Conservation (phyloP, 768 basidiomycete species). For the Leccinum disarticulatum region DNA sequence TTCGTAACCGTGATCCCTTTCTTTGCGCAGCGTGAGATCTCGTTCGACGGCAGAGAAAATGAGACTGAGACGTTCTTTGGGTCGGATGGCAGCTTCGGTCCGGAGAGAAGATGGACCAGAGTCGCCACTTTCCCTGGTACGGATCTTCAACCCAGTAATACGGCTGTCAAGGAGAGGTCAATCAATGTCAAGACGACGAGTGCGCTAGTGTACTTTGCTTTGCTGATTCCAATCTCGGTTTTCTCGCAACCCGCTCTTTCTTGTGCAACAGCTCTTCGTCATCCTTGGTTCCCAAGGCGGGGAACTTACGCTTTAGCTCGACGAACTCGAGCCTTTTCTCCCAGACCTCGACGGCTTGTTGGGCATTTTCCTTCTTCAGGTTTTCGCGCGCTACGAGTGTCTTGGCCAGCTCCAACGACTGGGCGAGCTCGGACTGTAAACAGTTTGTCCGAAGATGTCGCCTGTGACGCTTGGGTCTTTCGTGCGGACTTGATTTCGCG, state of each 20-base stretch:
- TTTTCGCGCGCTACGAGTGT: conserved; percentile 70
- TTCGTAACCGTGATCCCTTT: conserved; percentile 81
- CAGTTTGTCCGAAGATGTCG: conserved; percentile 86
- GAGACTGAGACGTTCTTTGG: conserved; percentile 61
- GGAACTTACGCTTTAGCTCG: conserved; percentile 78
- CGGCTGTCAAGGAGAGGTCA: conserved; percentile 33
- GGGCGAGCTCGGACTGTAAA: conserved; percentile 71
- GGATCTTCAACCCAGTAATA: conserved; percentile 53
- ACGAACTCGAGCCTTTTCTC: conserved; percentile 71
- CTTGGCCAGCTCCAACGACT: conserved; percentile 71
- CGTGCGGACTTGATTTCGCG: conserved; percentile 92
- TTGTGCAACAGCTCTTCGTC: conserved; percentile 76
- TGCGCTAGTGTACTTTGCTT: conserved; percentile 6
- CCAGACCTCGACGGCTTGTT: conserved; percentile 68
- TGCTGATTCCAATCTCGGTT: conserved; percentile 40
- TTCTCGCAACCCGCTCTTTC: conserved; percentile 66
- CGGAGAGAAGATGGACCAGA: conserved; percentile 38
- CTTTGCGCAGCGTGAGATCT: conserved; percentile 63
- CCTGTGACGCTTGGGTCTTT: conserved; percentile 91
- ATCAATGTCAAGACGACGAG: neutral
- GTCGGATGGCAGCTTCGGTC: conserved; percentile 53
- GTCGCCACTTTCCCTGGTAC: conserved; percentile 46
- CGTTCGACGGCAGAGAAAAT: conserved; percentile 59
- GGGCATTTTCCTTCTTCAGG: conserved; percentile 64
- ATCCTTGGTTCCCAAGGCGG: conserved; percentile 54